These are phyloP conservation scores for Martensiomyces pterosporus DNA, from an alignment of 192 early-diverging fungal genomes.

Conservation along the genomic window DNA sequence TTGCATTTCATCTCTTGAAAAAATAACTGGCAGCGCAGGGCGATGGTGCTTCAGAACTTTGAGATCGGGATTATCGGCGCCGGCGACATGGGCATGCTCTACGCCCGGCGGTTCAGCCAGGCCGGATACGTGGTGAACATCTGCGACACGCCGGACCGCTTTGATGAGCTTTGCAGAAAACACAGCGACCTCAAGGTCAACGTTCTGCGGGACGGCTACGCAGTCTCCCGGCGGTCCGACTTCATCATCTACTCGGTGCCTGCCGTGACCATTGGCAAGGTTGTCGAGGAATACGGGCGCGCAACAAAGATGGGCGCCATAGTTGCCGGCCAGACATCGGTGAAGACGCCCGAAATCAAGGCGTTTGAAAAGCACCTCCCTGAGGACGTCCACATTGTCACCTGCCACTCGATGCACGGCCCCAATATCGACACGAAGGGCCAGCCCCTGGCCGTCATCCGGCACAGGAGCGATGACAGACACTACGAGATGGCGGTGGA, in stretches of 20 bases:
- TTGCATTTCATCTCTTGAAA: constrained; percentile 1
- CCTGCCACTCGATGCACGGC: constrained; percentile 95
- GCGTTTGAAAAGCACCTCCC: constrained; percentile 89
- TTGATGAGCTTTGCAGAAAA: constrained; percentile 60
- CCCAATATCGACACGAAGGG: constrained; percentile 78
- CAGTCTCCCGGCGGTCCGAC: constrained; percentile 78
- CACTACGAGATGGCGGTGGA: constrained; percentile 58
- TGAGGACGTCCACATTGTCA: constrained; percentile 87
- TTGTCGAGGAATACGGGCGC: constrained; percentile 81
- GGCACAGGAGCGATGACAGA: constrained; percentile 62
- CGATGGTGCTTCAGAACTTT: constrained; percentile 21
- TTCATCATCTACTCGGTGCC: constrained; percentile 95
- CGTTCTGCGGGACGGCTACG: constrained; percentile 77
- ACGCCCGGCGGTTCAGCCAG: constrained; percentile 64
- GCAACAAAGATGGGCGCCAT: constrained; percentile 86
- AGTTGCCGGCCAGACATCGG: constrained; percentile 92
- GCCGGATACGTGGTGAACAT: constrained; percentile 80
- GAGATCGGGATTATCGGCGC: constrained; percentile 91
- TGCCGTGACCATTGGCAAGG: constrained; percentile 77
- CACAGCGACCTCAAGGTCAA: constrained; percentile 48
- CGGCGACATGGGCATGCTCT: constrained; percentile 94
- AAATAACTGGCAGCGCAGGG: too few species aligned
- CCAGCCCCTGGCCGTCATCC: constrained; percentile 81
- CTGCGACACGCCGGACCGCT: constrained; percentile 79
- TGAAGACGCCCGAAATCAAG: constrained; percentile 89